Conservation (phyloP, 2,329 filamentous ascomycete genomes). For the Verticillium alfalfae region DNA sequence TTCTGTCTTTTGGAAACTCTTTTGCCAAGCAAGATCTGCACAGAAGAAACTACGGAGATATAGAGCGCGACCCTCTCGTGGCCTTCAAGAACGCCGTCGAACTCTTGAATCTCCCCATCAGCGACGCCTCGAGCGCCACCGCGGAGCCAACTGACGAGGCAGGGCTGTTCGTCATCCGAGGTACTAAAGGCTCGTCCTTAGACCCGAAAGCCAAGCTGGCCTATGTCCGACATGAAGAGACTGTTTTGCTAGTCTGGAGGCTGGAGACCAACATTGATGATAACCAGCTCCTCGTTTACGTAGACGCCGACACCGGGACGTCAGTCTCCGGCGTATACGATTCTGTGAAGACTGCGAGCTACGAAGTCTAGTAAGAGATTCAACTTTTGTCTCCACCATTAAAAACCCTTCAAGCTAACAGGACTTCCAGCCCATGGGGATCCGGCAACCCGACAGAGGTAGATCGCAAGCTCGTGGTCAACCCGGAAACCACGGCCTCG, state of each 20-base stretch:
- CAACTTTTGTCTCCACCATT: not conserved
- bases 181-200: slow-evolving; percentile 35
- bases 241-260: slow-evolving; percentile 42
- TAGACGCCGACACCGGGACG: slow-evolving; percentile 36
- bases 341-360: slow-evolving; percentile 44
- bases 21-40: slow-evolving; percentile 37
- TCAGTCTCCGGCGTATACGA: slow-evolving; percentile 44
- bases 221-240: slow-evolving; percentile 40
- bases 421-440: slow-evolving; percentile 34
- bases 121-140: slow-evolving; percentile 16
- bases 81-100: slow-evolving; percentile 35
- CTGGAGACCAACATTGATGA: slow-evolving; percentile 45
- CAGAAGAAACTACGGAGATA: slow-evolving; percentile 28
- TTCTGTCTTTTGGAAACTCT: slow-evolving; percentile 48
- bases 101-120: slow-evolving; percentile 23
- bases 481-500: slow-evolving; percentile 35
- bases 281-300: slow-evolving; percentile 49
- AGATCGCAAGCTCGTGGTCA: slow-evolving; percentile 26
- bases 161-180: slow-evolving; percentile 30
- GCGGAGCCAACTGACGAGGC: slow-evolving; percentile 17
- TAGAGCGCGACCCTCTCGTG: slow-evolving; percentile 33
- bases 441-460: slow-evolving; percentile 44
- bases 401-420: slow-evolving; percentile 5
- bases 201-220: slow-evolving; percentile 45
- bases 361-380: slow-evolving; percentile 38